Conservation (phyloP, 768 basidiomycete species). For the Boletus subparvulus region DNA sequence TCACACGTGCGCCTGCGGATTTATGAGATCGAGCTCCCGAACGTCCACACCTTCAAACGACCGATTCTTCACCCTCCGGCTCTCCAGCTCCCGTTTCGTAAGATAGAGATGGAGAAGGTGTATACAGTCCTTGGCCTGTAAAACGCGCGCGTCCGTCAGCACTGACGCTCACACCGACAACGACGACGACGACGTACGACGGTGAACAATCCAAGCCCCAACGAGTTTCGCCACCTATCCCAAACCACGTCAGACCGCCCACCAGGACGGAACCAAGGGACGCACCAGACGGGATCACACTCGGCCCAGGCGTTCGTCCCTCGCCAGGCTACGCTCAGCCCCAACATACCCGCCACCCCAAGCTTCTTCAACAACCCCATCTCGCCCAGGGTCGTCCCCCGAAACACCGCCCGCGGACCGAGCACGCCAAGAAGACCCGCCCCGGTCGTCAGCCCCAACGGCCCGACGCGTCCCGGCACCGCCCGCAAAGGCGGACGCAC, state of each 20-base stretch:
- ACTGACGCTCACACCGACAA: too few relatives aligned
- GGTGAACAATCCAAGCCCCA: constrained; percentile 68
- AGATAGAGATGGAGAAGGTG: constrained; percentile 69
- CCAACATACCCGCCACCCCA: constrained; percentile 33
- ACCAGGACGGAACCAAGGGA: not conserved
- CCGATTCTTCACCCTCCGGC: constrained; percentile 62
- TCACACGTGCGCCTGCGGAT: constrained; percentile 23
- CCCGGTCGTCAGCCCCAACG: constrained; percentile 16
- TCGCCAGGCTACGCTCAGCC: constrained; percentile 50
- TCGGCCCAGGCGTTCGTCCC: constrained; percentile 63
- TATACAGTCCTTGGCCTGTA: constrained; percentile 64
- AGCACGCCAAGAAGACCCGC: not conserved
- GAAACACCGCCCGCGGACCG: constrained; percentile 19
- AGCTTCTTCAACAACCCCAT: constrained; percentile 25
- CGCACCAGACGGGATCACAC: constrained; percentile 72
- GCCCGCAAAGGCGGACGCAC: constrained; percentile 20
- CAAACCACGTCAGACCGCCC: not conserved
- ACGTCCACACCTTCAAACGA: constrained; percentile 75
- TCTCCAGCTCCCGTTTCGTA: constrained; percentile 68
- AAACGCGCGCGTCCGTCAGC: not conserved
- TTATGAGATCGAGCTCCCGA: constrained; percentile 63
- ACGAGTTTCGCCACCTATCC: constrained; percentile 60
- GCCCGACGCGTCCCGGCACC: constrained; percentile 11
- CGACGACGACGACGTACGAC: constrained; percentile 42
- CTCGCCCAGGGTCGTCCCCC: constrained; percentile 7